Conservation (phyloP, 306 rosid species). For the Pachyrhizus erosus region DNA sequence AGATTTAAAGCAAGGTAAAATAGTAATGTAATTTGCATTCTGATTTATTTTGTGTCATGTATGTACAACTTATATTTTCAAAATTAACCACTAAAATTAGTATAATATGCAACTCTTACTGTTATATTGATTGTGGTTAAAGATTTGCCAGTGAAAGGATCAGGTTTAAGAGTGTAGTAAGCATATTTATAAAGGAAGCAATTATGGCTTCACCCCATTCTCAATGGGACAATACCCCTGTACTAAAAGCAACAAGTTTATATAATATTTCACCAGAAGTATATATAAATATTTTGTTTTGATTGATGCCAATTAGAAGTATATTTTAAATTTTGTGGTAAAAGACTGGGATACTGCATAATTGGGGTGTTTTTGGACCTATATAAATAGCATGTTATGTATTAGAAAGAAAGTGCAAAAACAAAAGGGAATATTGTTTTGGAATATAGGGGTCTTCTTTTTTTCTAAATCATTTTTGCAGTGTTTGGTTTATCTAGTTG, state of each 20-base stretch:
- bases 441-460: not conserved
- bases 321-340: constrained; percentile 31
- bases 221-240: not conserved
- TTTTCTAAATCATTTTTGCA: not conserved
- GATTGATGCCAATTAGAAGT: not conserved
- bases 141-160: not conserved
- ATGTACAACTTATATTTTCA: constrained; percentile 29
- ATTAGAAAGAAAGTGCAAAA: constrained; percentile 23
- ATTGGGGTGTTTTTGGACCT: constrained; percentile 22
- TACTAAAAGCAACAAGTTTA: constrained; percentile 21
- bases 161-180: not conserved
- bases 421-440: not conserved
- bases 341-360: not conserved
- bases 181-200: constrained; percentile 17
- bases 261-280: constrained; percentile 4
- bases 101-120: not conserved
- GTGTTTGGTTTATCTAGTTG: not conserved
- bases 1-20: constrained; percentile 95
- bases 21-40: constrained; percentile 31
- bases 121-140: constrained; percentile 17
- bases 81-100: not conserved
- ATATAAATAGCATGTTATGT: constrained; percentile 21
- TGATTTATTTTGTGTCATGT: constrained; percentile 29
- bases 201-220: constrained; percentile 5
- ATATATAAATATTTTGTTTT: not conserved